Evolutionary conservation across 192 early-diverging fungal genomes (phyloP).

Genomic region (Lobosporangium transversale): DNA sequence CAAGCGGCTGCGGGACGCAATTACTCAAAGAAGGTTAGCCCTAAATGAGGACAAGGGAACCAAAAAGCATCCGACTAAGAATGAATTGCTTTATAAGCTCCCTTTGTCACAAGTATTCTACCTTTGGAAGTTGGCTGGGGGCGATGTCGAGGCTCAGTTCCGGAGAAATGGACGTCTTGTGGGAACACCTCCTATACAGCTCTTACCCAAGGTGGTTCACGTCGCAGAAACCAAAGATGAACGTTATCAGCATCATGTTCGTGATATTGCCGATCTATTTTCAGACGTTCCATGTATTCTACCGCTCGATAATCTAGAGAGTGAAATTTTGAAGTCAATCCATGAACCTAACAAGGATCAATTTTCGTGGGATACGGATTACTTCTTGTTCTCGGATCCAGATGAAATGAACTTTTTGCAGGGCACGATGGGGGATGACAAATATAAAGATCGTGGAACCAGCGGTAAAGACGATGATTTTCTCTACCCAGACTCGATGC

Average conservation of each 20-base stretch:
- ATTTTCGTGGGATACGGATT: slow-evolving; percentile 67
- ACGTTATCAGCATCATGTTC: slow-evolving; percentile 18
- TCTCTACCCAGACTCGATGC: slow-evolving; percentile 46
- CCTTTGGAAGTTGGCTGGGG: slow-evolving; percentile 73
- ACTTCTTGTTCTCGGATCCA: slow-evolving; percentile 65
- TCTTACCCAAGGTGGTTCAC: slow-evolving; percentile 58
- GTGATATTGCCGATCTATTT: slow-evolving; percentile 61
- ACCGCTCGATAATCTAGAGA: slow-evolving; percentile 59
- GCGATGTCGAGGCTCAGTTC: slow-evolving; percentile 68
- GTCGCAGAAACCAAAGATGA: slow-evolving; percentile 55
- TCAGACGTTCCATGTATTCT: slow-evolving; percentile 59
- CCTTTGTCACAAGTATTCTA: slow-evolving; percentile 66
- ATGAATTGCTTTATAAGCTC: slow-evolving; percentile 48
- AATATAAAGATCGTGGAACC: slow-evolving; percentile 1
- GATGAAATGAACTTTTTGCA: slow-evolving; percentile 68
- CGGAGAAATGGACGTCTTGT: slow-evolving; percentile 56
- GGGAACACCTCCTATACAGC: slow-evolving; percentile 64
- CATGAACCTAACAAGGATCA: slow-evolving; percentile 56
- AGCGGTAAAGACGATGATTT: slow-evolving; percentile 31
- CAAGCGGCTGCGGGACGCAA: slow-evolving; percentile 24
- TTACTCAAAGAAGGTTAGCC: too few species aligned
- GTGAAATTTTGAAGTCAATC: slow-evolving; percentile 52
- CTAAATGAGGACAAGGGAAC: neutral
- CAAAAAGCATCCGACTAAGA: neutral
- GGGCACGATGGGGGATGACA: slow-evolving; percentile 28